Conservation (phyloP, 2,329 filamentous ascomycete genomes). For the Trichoderma arundinaceum region DNA sequence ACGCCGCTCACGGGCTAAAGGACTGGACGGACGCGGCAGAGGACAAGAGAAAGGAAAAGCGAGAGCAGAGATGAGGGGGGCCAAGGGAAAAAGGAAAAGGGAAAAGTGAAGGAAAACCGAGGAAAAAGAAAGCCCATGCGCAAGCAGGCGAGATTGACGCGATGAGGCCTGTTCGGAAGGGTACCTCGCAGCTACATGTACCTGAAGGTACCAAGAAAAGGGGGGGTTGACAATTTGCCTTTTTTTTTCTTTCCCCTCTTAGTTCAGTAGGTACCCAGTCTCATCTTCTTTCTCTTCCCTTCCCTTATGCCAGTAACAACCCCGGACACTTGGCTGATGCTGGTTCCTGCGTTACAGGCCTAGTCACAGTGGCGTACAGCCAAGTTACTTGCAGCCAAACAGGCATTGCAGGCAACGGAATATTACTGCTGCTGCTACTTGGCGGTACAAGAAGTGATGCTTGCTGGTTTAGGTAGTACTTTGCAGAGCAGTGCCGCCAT, state of each 20-base stretch:
- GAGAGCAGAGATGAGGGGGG: background rate
- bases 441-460: no score
- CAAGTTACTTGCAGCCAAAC: background rate
- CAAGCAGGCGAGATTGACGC: conserved; percentile 26
- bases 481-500: no score
- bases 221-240: conserved; percentile 27
- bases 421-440: background rate
- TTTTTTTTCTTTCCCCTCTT: background rate
- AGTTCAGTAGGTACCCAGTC: background rate
- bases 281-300: background rate
- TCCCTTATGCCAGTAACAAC: conserved; percentile 4
- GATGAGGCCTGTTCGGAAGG: conserved; percentile 7
- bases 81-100: background rate
- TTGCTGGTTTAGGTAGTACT: no score
- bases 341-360: conserved; percentile 21
- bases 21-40: conserved; percentile 11
- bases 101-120: conserved; percentile 6
- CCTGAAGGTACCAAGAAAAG: conserved; percentile 23
- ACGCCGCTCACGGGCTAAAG: conserved; percentile 22
- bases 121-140: conserved; percentile 1
- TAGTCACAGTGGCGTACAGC: conserved; percentile 4
- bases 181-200: conserved; percentile 4
- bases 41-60: background rate
- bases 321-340: conserved; percentile 11
- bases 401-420: background rate